Evolutionary conservation across 2,329 filamentous ascomycete species (phyloP).

Genomic region (Aspergillus proliferans): DNA sequence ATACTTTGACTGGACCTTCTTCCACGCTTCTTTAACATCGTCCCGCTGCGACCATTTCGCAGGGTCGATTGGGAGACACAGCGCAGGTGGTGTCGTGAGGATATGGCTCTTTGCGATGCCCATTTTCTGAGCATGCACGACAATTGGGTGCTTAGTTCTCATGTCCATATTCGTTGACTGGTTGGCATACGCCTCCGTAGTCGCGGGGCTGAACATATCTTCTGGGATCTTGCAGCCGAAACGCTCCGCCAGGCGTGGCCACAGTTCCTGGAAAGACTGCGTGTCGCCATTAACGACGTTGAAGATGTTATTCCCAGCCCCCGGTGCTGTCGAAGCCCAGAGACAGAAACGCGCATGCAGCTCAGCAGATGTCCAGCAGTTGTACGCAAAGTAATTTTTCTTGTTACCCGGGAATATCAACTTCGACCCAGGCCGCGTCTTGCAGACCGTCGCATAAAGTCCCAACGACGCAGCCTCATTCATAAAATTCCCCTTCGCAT

Average conservation of each 20-base stretch:
- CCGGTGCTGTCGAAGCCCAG: constrained; percentile 27
- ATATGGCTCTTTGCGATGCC: constrained; percentile 12
- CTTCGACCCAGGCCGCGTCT: constrained; percentile 23
- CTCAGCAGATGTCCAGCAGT: constrained; percentile 28
- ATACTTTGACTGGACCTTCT: constrained; percentile 26
- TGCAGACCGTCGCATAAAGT: constrained; percentile 32
- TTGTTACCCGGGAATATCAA: constrained; percentile 31
- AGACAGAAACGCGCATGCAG: constrained; percentile 33
- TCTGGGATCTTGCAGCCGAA: constrained; percentile 28
- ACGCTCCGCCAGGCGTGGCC: constrained; percentile 34
- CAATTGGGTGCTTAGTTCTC: constrained; percentile 16
- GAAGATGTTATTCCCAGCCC: constrained; percentile 35
- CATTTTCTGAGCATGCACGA: constrained; percentile 12
- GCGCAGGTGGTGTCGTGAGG: constrained; percentile 1
- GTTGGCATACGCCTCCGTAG: constrained; percentile 3
- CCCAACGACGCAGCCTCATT: constrained; percentile 37
- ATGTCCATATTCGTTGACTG: constrained; percentile 10
- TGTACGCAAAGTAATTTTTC: constrained; percentile 27
- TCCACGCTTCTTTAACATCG: constrained; percentile 37
- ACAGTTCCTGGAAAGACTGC: constrained; percentile 35
- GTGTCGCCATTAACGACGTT: constrained; percentile 38
- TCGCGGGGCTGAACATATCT: constrained; percentile 18
- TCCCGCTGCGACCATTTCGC: constrained; percentile 36
- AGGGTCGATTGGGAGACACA: constrained; percentile 30
- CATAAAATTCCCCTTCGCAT: constrained; percentile 37